phyloP scores from a whole-genome alignment of 208 protist genomes.

The Phytomonas serpens region DNA sequence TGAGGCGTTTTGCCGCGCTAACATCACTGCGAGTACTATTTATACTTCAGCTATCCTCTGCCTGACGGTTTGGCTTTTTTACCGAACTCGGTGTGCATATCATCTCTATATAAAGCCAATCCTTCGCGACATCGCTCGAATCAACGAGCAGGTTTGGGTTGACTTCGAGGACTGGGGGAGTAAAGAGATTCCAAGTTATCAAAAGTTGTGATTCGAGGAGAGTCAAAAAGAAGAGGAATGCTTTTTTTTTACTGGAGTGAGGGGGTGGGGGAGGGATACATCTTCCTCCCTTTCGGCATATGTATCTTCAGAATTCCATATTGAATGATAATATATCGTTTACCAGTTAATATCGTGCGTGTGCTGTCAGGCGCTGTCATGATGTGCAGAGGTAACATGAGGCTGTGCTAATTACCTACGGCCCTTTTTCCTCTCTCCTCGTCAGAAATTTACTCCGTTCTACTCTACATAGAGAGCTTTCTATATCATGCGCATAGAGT shows the following conservation, averaged over 20 bases:
- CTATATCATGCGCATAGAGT: neutral
- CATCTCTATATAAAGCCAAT: conserved; percentile 11
- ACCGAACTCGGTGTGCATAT: conserved; percentile 12
- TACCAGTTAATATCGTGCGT: neutral
- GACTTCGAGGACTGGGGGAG: conserved; percentile 37
- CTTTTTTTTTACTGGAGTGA: no score
- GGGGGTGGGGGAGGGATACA: neutral
- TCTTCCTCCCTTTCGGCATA: neutral
- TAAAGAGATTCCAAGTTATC: conserved; percentile 9
- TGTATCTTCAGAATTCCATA: neutral
- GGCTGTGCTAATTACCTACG: neutral
- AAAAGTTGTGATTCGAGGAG: neutral
- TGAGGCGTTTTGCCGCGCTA: conserved; percentile 19
- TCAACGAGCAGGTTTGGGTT: conserved; percentile 16
- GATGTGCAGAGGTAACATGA: neutral
- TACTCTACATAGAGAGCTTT: neutral
- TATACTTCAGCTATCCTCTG: conserved; percentile 20
- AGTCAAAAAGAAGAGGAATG: neutral
- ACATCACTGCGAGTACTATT: conserved; percentile 19
- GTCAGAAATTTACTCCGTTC: neutral
- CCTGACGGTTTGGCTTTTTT: conserved; percentile 18
- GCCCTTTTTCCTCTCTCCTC: neutral
- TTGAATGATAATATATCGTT: neutral
- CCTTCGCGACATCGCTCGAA: conserved; percentile 4
- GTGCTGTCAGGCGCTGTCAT: neutral